Base-by-base conservation (phyloP, 2,329 filamentous ascomycete genomes). In the Alternaria brassicae region DNA sequence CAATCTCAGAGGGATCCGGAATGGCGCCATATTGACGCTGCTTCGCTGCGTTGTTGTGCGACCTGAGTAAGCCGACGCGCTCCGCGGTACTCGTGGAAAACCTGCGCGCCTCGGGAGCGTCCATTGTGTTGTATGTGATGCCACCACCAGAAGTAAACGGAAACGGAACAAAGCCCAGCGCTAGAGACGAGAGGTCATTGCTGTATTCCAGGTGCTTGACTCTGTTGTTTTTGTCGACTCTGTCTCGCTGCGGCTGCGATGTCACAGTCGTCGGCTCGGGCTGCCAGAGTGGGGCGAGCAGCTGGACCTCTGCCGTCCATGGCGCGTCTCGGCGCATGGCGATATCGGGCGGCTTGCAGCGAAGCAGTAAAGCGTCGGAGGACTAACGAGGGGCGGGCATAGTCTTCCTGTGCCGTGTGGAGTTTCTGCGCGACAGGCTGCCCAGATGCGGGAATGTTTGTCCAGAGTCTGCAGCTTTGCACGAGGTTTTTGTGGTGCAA, bases 31-130 rank as follows among this genome's bases (percentile, higher is more conserved):
- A 76, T 3, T 71, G 66, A 25, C 67, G 59, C 10, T 54, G 44
- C 52, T 73, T 73, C 10, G 58, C 56, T 3, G 53, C 61, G 32
- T 65, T 55, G 17, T 66, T 65, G 41, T 69, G 65, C 30, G 71
- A 61, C 19, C 61, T 64, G 21, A 74, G 56, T 30, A 77, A 62
- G 23, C 67, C 67, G 30, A 68, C 65, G 53, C 69, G 63, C 59
- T 71, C 69, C 45, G 70, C 69, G 15, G 70, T 72, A 37, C 63
- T 69, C 13, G 66, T 61, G 1, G 71, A 75, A 47, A 77, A 77
- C 23, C 74, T 65, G 36, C 74, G 68, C 21, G 73, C 69, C 19
- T 70, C 73, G 17, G 61, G 63, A 15, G 70, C 67, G 51, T 76
- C 74, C 74, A 77, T 77, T 32, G 67, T 65, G 51, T 53, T 62